A percentile compares a stretch with the other conserved stretches of the same genome.
These are phyloP conservation scores for Saraca asoca DNA, from an alignment of 331 rosid genomes.

Conservation along the genomic window DNA sequence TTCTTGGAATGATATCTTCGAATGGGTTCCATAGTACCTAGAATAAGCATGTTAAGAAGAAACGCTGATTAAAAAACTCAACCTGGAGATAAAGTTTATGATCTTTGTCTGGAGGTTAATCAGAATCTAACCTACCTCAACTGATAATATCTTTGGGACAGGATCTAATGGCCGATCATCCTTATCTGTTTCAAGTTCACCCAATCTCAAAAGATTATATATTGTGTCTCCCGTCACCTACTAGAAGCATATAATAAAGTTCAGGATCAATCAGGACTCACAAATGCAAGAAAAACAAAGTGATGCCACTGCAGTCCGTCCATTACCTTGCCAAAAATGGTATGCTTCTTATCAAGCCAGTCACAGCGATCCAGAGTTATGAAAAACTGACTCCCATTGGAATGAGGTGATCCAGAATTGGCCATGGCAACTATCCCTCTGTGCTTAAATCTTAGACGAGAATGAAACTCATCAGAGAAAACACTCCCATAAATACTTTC, in stretches of 20 bases:
- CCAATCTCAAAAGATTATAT: slow-evolving; percentile 75
- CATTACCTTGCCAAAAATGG: slow-evolving; percentile 82
- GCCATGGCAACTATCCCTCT: slow-evolving; percentile 93
- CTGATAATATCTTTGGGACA: slow-evolving; percentile 71
- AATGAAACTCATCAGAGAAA: slow-evolving; percentile 84
- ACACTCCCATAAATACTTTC: slow-evolving; percentile 79
- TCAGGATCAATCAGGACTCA: neutral
- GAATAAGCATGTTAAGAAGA: slow-evolving; percentile 31
- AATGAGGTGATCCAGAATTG: slow-evolving; percentile 59
- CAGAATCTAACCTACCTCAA: slow-evolving; percentile 66
- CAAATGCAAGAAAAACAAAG: neutral
- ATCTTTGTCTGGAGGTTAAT: slow-evolving; percentile 10
- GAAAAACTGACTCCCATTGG: slow-evolving; percentile 92
- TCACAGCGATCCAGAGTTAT: slow-evolving; percentile 75
- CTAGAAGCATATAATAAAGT: slow-evolving; percentile 46
- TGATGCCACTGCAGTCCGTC: neutral
- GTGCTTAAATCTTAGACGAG: slow-evolving; percentile 88
- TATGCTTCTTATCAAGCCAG: slow-evolving; percentile 81
- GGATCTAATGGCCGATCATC: slow-evolving; percentile 84
- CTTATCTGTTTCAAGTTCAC: slow-evolving; percentile 83
- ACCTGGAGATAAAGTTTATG: slow-evolving; percentile 10
- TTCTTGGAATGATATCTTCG: slow-evolving; percentile 84
- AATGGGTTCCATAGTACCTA: slow-evolving; percentile 94
- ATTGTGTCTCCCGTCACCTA: slow-evolving; percentile 95
- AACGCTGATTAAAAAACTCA: slow-evolving; percentile 29